Evolutionary conservation across 345 rosid species (phyloP), one percentile per base, ranked within the genome.

Genomic region (Trapa bicornis): DNA sequence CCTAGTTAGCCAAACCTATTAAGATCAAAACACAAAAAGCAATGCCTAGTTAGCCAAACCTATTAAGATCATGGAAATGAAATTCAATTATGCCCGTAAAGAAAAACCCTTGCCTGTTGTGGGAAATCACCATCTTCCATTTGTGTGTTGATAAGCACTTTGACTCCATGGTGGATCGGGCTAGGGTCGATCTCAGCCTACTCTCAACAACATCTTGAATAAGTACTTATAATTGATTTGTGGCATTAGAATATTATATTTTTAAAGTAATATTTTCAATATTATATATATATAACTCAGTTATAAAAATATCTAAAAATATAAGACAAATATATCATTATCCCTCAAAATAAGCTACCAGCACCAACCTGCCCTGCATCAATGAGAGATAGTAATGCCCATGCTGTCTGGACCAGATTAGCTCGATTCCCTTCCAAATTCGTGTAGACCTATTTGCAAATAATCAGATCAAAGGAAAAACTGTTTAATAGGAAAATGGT

Each of bases 41-140:
- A 11, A 7, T 45, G 48, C 48, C 11, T 2, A 11, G 48, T 45
- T 2, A 45, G 48, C 48, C 48, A 7, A 11, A 45, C 12, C 12
- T 7, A 6, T 45, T 13, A 11, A 45, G 48, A 7, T 45, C 48
- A 45, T 4, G 48, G 29, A 22, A 41, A 0, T 4, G 48, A 45
- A 45, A 2, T 45, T 11, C 8, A 13, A 13, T 7, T 45, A 45
- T 11, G 48, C 48, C 48, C 2, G 13, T 45, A 13, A 45, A 45
- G 12, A 11, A 45, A 11, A 45, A 6, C 12, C 0, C 11, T 45
- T 45, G 11, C 48, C 48, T 45, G 80, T 53, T 84, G 88, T 56
- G 88, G 84, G 64, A 82, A 84, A 76, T 84, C 88, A 8, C 88
- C 88, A 64, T 84, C 80, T 50, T 78, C 79, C 84, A 78, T 73